Conservation (phyloP, 1,284 basidiomycete species). For the Ustilago lituana region DNA sequence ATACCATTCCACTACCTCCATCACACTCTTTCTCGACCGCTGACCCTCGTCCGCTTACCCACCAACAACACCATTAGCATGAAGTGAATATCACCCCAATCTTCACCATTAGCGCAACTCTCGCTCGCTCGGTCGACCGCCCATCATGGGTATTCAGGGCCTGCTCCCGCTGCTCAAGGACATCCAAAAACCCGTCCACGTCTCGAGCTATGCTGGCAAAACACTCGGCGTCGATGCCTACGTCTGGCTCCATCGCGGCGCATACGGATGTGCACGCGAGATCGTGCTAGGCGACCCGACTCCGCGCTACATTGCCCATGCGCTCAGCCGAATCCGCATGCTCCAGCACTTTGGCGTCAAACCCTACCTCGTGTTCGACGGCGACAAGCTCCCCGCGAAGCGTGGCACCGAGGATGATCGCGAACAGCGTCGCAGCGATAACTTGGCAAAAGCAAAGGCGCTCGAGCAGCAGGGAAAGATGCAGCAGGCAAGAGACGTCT, state of each 20-base stretch:
- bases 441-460: constrained; percentile 74
- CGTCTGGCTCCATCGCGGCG: constrained; percentile 96
- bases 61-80: no score
- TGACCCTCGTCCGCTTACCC: no score
- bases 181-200: constrained; percentile 69
- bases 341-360: constrained; percentile 83
- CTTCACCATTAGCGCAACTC: background rate
- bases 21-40: no score
- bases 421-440: constrained; percentile 75
- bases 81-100: no score
- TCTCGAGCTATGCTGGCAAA: constrained; percentile 54
- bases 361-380: constrained; percentile 96
- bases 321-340: constrained; percentile 89
- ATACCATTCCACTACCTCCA: no score
- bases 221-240: constrained; percentile 84
- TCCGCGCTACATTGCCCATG: constrained; percentile 89
- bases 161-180: constrained; percentile 90
- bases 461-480: constrained; percentile 81
- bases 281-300: constrained; percentile 85
- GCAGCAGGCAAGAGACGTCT: constrained; percentile 84
- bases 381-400: constrained; percentile 93
- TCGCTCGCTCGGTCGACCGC: background rate
- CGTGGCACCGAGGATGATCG: constrained; percentile 86
- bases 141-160: constrained; percentile 80
- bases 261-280: constrained; percentile 86